Percentiles rank a stretch among this genome's conserved stretches.
These are phyloP conservation scores for Rugonectria rugulosa DNA, from an alignment of 2,329 filamentous ascomycete genomes.

Conservation along the genomic window DNA sequence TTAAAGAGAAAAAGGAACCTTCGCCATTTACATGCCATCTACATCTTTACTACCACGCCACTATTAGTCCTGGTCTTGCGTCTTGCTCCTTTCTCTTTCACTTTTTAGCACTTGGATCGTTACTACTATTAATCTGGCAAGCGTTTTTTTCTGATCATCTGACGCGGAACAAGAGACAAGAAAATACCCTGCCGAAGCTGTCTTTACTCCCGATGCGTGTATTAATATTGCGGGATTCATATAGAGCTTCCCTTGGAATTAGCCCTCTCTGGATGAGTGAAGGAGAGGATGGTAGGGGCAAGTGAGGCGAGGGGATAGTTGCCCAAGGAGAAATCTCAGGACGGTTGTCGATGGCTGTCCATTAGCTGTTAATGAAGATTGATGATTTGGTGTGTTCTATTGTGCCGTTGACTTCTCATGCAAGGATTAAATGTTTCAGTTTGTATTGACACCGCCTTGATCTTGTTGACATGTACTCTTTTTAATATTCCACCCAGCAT, in stretches of 20 bases:
- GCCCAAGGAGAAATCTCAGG: no score
- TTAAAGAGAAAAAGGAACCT: constrained; percentile 5
- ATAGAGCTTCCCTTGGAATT: constrained; percentile 34
- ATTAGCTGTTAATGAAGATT: no score
- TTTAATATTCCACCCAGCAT: no score
- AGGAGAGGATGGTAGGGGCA: neutral
- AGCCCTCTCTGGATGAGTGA: neutral
- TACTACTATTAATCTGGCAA: constrained; percentile 30
- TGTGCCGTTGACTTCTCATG: no score
- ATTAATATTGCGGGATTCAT: constrained; percentile 37
- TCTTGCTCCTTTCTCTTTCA: constrained; percentile 16
- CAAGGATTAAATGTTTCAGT: no score
- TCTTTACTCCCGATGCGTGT: constrained; percentile 41
- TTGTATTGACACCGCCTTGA: no score
- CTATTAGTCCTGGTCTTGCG: constrained; percentile 11
- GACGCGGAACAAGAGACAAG: constrained; percentile 22
- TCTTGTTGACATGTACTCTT: neutral
- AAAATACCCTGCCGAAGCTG: constrained; percentile 24
- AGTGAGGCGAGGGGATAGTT: constrained; percentile 9
- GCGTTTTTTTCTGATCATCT: constrained; percentile 23
- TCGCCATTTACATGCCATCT: constrained; percentile 16
- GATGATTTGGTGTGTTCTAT: no score
- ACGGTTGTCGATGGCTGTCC: no score
- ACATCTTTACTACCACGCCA: constrained; percentile 12
- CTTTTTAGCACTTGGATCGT: no score